phyloP scores from a whole-genome alignment of 1,284 basidiomycete genomes.

The Heterobasidion irregulare region DNA sequence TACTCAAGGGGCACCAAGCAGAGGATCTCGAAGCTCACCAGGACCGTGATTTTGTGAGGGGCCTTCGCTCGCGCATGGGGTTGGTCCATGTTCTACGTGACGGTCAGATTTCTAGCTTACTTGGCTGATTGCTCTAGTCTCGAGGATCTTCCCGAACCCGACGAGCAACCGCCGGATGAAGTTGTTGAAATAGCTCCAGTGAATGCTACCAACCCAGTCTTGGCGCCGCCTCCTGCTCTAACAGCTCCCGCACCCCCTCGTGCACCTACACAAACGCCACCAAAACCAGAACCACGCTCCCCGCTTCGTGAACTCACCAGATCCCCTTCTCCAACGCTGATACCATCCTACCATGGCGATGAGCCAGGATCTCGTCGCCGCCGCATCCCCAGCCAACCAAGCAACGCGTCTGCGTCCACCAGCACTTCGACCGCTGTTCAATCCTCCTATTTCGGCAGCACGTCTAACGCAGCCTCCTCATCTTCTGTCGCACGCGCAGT shows the following conservation, averaged over 20 bases:
- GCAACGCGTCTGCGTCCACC: background rate
- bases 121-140: too few species aligned
- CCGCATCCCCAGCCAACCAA: slow-evolving; percentile 16
- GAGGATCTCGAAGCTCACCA: slow-evolving; percentile 50
- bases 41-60: slow-evolving; percentile 43
- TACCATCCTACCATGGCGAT: slow-evolving; percentile 27
- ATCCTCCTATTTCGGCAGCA: slow-evolving; percentile 1
- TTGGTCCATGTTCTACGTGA: slow-evolving; percentile 21
- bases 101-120: too few species aligned
- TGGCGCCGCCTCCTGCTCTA: slow-evolving; percentile 2
- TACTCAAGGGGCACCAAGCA: slow-evolving; percentile 46
- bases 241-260: slow-evolving; percentile 2
- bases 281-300: background rate
- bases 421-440: background rate
- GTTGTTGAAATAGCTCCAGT: background rate
- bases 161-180: background rate
- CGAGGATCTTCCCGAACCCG: background rate
- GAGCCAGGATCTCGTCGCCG: slow-evolving; percentile 35
- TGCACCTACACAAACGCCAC: slow-evolving; percentile 2
- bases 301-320: slow-evolving; percentile 15
- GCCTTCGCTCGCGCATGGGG: slow-evolving; percentile 54
- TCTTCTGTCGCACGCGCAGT: slow-evolving; percentile 9
- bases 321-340: slow-evolving; percentile 16
- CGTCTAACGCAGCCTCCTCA: background rate
- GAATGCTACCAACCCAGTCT: background rate